Base-by-base conservation (phyloP, 2,329 filamentous ascomycete species). In the Orbilia quercus region DNA sequence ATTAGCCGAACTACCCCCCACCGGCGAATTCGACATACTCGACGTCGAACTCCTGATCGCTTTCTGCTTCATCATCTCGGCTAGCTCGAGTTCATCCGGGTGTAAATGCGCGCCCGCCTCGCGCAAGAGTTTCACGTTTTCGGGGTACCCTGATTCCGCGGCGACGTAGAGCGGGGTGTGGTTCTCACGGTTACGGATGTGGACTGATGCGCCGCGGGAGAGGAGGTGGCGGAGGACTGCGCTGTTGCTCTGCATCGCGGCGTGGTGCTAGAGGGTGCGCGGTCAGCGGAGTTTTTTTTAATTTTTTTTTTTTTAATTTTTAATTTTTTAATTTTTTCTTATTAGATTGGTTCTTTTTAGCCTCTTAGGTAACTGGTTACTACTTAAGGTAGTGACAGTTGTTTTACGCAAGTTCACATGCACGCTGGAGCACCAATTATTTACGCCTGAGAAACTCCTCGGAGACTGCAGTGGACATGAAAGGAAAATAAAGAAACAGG, bases 141-240 rank as follows among this genome's bases (percentile, higher is more conserved):
- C 84, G 2, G 81, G 80, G 54, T 85, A 85, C 1, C 86, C 86
- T 40, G 84, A 84, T 79, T 87, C 83, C 75, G 84, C 84, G 3
- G 88, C 88, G 11, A 90, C 81, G 78, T 87, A 89, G 11, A 90
- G 82, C 7, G 88, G 86, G 2, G 88, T 89, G 79, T 89, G 88
- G 76, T 88, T 85, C 7, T 87, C 88, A 51, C 84, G 81, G 79
- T 90, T 90, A 44, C 88, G 82, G 44, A 84, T 84, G 78, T 90
- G 88, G 4, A 90, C 88, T 77, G 87, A 88, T n/a, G 87, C 87
- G 6, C 88, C 88, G 18, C 84, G 82, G 44, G 82, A 82, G 11
- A 90, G 82, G 50, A 90, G 81, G 77, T 87, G 85, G 22, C 84
- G 81, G 76, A 90, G 81, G 28, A 90, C 84, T n/a, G 82, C 82